Base-by-base conservation (phyloP, 2,329 filamentous ascomycete genomes). In the Aureobasidium musti region DNA sequence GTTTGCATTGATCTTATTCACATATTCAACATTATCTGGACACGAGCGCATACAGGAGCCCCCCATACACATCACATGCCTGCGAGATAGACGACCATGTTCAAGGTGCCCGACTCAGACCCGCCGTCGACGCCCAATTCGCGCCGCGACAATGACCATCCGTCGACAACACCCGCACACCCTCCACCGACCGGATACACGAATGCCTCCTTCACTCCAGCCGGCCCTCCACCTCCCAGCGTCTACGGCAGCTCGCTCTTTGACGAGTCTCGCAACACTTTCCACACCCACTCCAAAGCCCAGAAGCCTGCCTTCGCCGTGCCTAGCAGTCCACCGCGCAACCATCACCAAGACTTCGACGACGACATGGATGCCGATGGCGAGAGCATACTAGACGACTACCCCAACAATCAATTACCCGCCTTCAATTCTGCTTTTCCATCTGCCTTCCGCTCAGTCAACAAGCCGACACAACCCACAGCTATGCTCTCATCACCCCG, bases 151-250 rank as follows among this genome's bases (percentile, higher is more conserved):
- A 57, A 64, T 45, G 64, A 67, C 26, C 60, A 65, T 35, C 74
- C 74, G 14, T 77, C 76, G 10, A 78, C 77, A 17, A 78, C 77
- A 26, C 77, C 77, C 21, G 72, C 74, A 39, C 75, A 73, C 5
- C 71, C 74, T 47, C 75, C 76, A 23, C 76, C 76, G 6, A 72
- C 73, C 7, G 71, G 73, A 47, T 72, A 74, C 50, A 75, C 73
- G 10, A 67, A 71, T 54, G 64, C 69, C 26, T 77, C 76, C 19
- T 76, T 73, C 49, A 78, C 77, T 30, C 77, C 76, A 3, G 70
- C 69, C 8, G 76, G 74, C 13, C 73, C 71, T 37, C 75, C 76
- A n/a, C 76, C 76, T 28, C 70, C 73, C n/a, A 75, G 73, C n/a
- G 67, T 73, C 17, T 75, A 73, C 47, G 74, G 72, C 30, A 77